Base-by-base conservation (phyloP, 2,329 filamentous ascomycete genomes). In the Alternaria triticimaculans region DNA sequence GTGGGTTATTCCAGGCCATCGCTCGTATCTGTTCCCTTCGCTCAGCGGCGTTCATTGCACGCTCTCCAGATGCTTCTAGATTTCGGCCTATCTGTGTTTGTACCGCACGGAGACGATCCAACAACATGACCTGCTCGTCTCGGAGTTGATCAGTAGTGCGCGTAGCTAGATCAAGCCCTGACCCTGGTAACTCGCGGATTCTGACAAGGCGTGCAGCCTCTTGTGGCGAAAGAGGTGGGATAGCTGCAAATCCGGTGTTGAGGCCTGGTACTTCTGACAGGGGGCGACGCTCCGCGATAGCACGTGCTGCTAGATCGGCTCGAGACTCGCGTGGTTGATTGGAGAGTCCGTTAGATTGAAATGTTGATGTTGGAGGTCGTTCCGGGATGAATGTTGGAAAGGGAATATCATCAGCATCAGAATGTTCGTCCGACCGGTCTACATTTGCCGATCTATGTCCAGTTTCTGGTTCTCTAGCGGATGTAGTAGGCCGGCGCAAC, bases 241-340 rank as follows among this genome's bases (percentile, higher is more conserved):
- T 18, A 41, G n/a, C 14, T 51, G 28, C 28, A 14, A 21, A 18
- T 37, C 49, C 15, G 18, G 30, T 51, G 49, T 51, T 51, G n/a
- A 51, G 28, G 21, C 28, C 51, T 23, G 49, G 49, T 51, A 33
- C 49, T 20, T 15, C 12, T 37, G 10, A 5, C 33, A 56, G 25
- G 15, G 54, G 41, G 37, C 54, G 54, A 30, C 54, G 54, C 26
- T 56, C 37, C 28, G 54, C 54, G 6, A 56, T 56, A 23, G 54
- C 43, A 56, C 54, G 54, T 45, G 41, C 18, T 30, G 54, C 54
- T n/a, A 56, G 18, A 28, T 14, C 28, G 25, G 43, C 54, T 21
- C 54, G 54, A 46, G 54, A 56, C 54, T 56, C 54, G 20, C 30
- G 49, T 41, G 49, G 28, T 23, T 37, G 49, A 23, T 33, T 6